Conservation (phyloP, 106 monocot genomes). For the Acorus calamus region DNA sequence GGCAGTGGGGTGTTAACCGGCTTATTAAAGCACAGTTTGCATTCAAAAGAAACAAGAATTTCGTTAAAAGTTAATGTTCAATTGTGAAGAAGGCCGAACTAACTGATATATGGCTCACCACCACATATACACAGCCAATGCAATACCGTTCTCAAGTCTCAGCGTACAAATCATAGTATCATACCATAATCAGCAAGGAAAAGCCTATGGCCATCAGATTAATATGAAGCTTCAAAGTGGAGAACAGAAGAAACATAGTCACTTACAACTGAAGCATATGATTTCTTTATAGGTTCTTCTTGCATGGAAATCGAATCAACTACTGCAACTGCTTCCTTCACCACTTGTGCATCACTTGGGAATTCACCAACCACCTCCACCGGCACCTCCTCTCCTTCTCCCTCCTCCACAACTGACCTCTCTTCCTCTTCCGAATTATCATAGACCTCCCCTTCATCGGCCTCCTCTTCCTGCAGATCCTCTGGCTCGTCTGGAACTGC, state of each 20-base stretch:
- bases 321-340: slow-evolving; percentile 4
- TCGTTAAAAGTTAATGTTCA: too few relatives aligned
- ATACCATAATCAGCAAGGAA: background rate
- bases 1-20: too few relatives aligned
- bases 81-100: too few relatives aligned
- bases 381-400: slow-evolving; percentile 14
- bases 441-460: slow-evolving; percentile 37
- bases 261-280: slow-evolving; percentile 96
- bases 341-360: slow-evolving; percentile 13
- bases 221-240: too few relatives aligned
- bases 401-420: slow-evolving; percentile 41
- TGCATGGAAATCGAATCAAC: slow-evolving; percentile 1
- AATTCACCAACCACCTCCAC: slow-evolving; percentile 57
- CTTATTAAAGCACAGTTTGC: too few relatives aligned
- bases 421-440: slow-evolving; percentile 44
- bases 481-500: background rate
- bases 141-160: too few relatives aligned
- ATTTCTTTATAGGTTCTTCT: slow-evolving; percentile 74
- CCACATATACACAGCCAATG: too few relatives aligned
- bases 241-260: background rate
- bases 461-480: slow-evolving; percentile 19
- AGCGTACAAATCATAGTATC: too few relatives aligned
- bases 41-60: too few relatives aligned
- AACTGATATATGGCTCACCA: too few relatives aligned
- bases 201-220: background rate